Percentiles rank a stretch among this genome's conserved stretches.
These are phyloP conservation scores for Sugiyamaella boreocaroliniensis DNA, from an alignment of 805 yeast species.

Conservation along the genomic window DNA sequence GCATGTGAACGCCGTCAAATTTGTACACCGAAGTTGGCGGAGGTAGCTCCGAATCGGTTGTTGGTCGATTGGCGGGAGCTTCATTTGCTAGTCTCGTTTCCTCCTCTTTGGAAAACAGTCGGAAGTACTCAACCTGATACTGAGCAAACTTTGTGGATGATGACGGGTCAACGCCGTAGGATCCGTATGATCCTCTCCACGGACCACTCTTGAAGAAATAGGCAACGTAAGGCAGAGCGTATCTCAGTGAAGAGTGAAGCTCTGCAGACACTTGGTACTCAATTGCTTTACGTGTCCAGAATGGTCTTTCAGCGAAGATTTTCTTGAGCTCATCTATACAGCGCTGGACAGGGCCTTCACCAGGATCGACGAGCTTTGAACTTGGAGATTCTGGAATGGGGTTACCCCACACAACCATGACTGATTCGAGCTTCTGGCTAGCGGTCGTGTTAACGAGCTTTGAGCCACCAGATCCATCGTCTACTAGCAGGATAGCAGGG, in stretches of 20 bases:
- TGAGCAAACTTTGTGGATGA: constrained; percentile 45
- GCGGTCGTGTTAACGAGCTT: constrained; percentile 29
- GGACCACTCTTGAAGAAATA: constrained; percentile 86
- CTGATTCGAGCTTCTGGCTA: constrained; percentile 28
- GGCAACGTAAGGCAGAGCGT: constrained; percentile 78
- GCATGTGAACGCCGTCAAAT: constrained; percentile 67
- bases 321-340: constrained; percentile 33
- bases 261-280: constrained; percentile 23
- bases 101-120: constrained; percentile 35
- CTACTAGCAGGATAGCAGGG: constrained; percentile 47
- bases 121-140: constrained; percentile 83
- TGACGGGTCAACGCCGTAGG: constrained; percentile 73
- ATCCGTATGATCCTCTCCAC: constrained; percentile 82
- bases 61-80: constrained; percentile 19
- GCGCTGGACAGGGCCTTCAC: constrained; percentile 33
- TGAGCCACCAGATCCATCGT: constrained; percentile 43
- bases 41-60: constrained; percentile 29
- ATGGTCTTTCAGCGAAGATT: constrained; percentile 65
- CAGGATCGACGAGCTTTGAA: constrained; percentile 38
- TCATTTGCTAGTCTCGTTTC: constrained; percentile 23
- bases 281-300: constrained; percentile 74
- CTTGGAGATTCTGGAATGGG: constrained; percentile 28
- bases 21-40: constrained; percentile 36
- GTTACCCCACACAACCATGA: constrained; percentile 31
- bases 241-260: constrained; percentile 46